Evolutionary conservation across 2,329 filamentous ascomycete species (phyloP).

Genomic region (Calonectria pteridis): DNA sequence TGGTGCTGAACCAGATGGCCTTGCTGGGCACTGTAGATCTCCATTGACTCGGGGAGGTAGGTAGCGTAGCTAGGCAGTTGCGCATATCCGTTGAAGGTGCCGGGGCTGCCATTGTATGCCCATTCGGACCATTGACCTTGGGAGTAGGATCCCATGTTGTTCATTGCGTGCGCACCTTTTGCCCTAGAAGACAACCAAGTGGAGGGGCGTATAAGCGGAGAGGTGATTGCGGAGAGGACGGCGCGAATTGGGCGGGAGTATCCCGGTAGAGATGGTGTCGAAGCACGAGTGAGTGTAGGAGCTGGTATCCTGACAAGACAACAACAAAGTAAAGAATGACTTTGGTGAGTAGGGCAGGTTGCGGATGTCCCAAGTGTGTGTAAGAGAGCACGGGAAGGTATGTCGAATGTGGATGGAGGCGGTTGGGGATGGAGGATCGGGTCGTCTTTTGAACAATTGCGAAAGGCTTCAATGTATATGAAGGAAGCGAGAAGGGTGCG

Average conservation of each 20-base stretch:
- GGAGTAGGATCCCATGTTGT: slow-evolving; percentile 51
- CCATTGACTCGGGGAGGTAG: slow-evolving; percentile 55
- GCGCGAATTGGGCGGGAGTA: background rate
- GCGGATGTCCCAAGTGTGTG: background rate
- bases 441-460: slow-evolving; percentile 46
- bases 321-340: slow-evolving; percentile 10
- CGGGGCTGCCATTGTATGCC: slow-evolving; percentile 47
- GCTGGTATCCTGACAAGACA: slow-evolving; percentile 17
- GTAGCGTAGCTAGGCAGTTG: slow-evolving; percentile 50
- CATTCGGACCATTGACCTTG: slow-evolving; percentile 53
- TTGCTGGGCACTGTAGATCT: slow-evolving; percentile 53
- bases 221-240: background rate
- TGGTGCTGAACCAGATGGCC: slow-evolving; percentile 53
- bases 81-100: slow-evolving; percentile 48
- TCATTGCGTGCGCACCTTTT: slow-evolving; percentile 33
- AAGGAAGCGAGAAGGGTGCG: slow-evolving; percentile 49
- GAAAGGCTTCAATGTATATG: slow-evolving; percentile 34
- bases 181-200: slow-evolving; percentile 25
- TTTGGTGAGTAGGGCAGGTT: slow-evolving; percentile 10
- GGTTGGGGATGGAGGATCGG: slow-evolving; percentile 35
- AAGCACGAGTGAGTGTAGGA: slow-evolving; percentile 26
- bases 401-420: slow-evolving; percentile 31
- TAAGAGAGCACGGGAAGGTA: background rate
- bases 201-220: background rate
- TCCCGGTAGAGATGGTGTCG: background rate